Conservation (phyloP, 106 monocot genomes). For the Acanthochlamys bracteata region DNA sequence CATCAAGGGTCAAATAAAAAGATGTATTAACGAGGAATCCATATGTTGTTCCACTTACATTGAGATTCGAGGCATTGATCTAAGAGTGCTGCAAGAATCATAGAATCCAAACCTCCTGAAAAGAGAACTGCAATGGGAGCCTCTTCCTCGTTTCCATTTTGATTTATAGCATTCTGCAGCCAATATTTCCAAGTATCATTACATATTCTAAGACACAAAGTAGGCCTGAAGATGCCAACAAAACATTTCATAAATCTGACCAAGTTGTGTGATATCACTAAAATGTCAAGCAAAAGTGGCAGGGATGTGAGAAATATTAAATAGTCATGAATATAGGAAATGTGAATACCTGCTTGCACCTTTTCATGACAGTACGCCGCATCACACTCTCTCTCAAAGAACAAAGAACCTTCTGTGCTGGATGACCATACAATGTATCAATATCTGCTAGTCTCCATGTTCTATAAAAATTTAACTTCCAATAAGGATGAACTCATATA, state of each 20-base stretch:
- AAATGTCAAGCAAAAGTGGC: neutral
- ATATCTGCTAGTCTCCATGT: neutral
- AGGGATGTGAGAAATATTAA: neutral
- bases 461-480: neutral
- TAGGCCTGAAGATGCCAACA: neutral
- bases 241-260: neutral
- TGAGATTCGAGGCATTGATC: constrained; percentile 57
- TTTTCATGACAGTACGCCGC: constrained; percentile 39
- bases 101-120: constrained; percentile 96
- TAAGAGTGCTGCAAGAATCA: constrained; percentile 89
- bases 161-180: constrained; percentile 21
- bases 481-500: neutral
- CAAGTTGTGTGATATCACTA: neutral
- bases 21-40: neutral
- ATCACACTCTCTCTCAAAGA: constrained; percentile 71
- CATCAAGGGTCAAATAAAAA: too few species aligned
- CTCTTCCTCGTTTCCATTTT: constrained; percentile 17
- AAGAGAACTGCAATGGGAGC: constrained; percentile 82
- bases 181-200: neutral
- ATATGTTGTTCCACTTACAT: constrained; percentile 43
- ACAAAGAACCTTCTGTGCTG: constrained; percentile 47
- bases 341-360: constrained; percentile 37
- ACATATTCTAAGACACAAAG: neutral
- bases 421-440: constrained; percentile 25
- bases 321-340: neutral